Conservation (phyloP, 116 monocot species). For the Cymodocea nodosa region DNA sequence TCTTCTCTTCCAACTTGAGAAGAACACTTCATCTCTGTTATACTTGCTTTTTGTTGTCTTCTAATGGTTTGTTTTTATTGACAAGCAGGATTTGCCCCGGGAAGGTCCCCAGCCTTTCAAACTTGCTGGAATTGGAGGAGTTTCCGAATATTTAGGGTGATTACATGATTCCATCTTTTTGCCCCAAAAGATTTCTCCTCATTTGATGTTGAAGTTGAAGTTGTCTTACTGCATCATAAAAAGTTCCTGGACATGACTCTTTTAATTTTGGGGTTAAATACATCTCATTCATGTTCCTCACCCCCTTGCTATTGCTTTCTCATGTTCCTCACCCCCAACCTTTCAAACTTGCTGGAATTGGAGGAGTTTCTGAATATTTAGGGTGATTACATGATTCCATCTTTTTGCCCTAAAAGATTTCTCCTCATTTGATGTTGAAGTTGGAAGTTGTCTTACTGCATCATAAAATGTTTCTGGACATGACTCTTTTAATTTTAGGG, state of each 20-base stretch:
- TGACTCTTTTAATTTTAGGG: no score
- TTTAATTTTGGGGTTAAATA: no score
- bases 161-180: background rate
- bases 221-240: no score
- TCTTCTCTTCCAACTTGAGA: background rate
- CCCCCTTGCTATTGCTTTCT: no score
- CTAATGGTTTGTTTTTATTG: background rate
- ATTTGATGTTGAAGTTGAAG: background rate
- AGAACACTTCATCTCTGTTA: background rate
- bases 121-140: constrained; percentile 91
- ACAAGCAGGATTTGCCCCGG: constrained; percentile 65
- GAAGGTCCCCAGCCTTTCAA: constrained; percentile 84
- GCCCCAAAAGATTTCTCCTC: background rate
- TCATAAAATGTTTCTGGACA: no score
- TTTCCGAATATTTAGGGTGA: constrained; percentile 94
- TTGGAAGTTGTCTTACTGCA: no score
- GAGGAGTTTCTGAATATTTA: constrained; percentile 88
- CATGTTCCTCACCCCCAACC: constrained; percentile 49
- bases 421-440: background rate
- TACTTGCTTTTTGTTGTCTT: background rate
- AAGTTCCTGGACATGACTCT: no score
- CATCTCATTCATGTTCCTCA: no score
- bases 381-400: constrained; percentile 32
- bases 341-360: constrained; percentile 91
- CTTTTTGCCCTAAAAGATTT: background rate